These are phyloP conservation scores for Hymenoscyphus fraxineus DNA, from an alignment of 2,329 filamentous ascomycete species.

Conservation along the genomic window DNA sequence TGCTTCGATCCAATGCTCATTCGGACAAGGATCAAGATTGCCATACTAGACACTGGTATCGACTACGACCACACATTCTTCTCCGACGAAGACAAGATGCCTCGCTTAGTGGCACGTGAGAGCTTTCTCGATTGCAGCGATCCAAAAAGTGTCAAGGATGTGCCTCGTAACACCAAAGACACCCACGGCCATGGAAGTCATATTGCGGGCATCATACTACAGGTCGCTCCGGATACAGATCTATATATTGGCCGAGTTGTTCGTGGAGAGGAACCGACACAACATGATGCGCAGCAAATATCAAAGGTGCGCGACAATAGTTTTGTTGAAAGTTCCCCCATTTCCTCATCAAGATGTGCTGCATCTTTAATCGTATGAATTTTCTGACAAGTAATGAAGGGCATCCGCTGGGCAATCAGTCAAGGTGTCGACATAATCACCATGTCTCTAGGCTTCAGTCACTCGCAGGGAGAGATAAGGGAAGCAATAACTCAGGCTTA, in stretches of 20 bases:
- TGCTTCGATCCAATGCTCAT: no score
- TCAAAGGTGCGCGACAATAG: conserved; percentile 16
- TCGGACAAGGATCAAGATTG: no score
- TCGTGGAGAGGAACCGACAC: conserved; percentile 16
- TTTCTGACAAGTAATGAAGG: conserved; percentile 13
- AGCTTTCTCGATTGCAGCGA: conserved; percentile 16
- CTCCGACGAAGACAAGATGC: neutral
- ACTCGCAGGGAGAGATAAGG: neutral
- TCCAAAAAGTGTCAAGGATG: conserved; percentile 18
- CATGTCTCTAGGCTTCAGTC: conserved; percentile 24
- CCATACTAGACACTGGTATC: conserved; percentile 2
- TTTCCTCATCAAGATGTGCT: neutral
- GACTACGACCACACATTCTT: neutral
- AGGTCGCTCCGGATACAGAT: conserved; percentile 31
- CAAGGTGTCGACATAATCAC: conserved; percentile 30
- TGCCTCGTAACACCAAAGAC: no score
- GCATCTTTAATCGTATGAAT: neutral
- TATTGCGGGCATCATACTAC: conserved; percentile 31
- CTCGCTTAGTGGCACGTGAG: conserved; percentile 13
- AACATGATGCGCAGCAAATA: conserved; percentile 16
- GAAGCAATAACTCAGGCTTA: conserved; percentile 15
- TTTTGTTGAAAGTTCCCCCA: neutral
- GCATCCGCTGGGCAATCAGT: conserved; percentile 20
- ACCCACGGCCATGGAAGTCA: conserved; percentile 36
- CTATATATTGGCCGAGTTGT: conserved; percentile 33